A percentile compares a stretch with the other conserved stretches of the same genome.
Evolutionary conservation across 1,139 yeast species (phyloP).

Genomic region (Geotrichum citri-aurantii): DNA sequence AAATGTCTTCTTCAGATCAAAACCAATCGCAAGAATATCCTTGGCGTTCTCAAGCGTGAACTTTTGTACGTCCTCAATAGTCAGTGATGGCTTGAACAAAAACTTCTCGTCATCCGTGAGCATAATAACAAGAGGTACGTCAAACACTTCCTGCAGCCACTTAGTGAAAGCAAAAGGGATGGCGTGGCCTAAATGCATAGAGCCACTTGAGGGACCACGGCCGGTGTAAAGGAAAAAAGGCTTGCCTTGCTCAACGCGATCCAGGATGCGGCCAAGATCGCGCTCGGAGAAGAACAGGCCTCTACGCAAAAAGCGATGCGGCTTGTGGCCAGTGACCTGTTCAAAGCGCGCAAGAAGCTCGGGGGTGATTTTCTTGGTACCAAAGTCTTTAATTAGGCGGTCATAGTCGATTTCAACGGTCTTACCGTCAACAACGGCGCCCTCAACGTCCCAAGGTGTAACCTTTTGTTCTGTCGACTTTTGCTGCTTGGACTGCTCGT

Average conservation of each 20-base stretch:
- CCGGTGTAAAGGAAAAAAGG: slow-evolving; percentile 96
- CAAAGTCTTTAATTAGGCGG: slow-evolving; percentile 78
- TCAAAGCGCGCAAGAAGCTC: slow-evolving; percentile 75
- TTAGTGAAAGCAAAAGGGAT: slow-evolving; percentile 92
- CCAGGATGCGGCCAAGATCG: slow-evolving; percentile 74
- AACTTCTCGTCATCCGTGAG: slow-evolving; percentile 98
- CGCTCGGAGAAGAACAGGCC: slow-evolving; percentile 93
- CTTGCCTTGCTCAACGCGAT: slow-evolving; percentile 87
- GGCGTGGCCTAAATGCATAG: slow-evolving; percentile 97
- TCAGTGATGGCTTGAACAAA: slow-evolving; percentile 82
- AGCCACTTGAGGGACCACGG: slow-evolving; percentile 92
- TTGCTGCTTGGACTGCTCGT: neutral
- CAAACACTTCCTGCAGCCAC: slow-evolving; percentile 98
- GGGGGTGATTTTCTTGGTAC: slow-evolving; percentile 65
- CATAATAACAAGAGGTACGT: slow-evolving; percentile 92
- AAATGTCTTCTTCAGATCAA: slow-evolving; percentile 89
- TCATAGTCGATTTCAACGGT: slow-evolving; percentile 87
- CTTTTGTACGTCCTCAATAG: slow-evolving; percentile 79
- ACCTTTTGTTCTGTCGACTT: slow-evolving; percentile 46
- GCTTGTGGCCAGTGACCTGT: slow-evolving; percentile 78
- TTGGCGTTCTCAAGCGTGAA: slow-evolving; percentile 73
- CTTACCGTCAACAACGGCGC: slow-evolving; percentile 93
- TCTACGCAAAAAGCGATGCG: slow-evolving; percentile 87
- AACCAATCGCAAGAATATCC: slow-evolving; percentile 93
- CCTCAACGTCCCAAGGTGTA: slow-evolving; percentile 99